Evolutionary conservation across 768 basidiomycete genomes (phyloP), one percentile per base, ranked within the genome.

Genomic region (Trametes elegans): DNA sequence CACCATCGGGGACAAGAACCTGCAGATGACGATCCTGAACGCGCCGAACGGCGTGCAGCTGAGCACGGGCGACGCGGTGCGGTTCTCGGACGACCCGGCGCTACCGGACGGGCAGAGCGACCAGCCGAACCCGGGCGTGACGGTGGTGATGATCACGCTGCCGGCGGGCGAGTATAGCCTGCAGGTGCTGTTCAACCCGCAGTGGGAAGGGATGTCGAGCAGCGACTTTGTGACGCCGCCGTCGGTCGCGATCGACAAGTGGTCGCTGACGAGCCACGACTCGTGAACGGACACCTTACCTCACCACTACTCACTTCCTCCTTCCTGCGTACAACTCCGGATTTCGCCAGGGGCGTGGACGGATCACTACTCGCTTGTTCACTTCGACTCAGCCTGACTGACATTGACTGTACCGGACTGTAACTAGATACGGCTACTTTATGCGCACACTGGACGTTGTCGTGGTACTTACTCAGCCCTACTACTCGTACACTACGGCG

Each of bases 121-220:
- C 71, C 90, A 90, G 67, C 66, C 71, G 9, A 97, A 98, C 72
- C 76, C 80, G 0, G 84, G 82, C 26, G 90, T 93, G 51, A 85
- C 80, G 13, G 93, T 98, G n/a, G 74, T 99, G 45, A 77, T 77
- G 51, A 85, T 99, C 68, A 77, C 72, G 58, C 62, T 79, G 10
- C 71, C 80, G 19, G 82, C 85, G 14, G 93, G 92, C 14, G 72
- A 73, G 43, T 85, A 90, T 70, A 87, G 74, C 16, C 71, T 96
- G 36, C 82, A 95, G 71, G 86, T 98, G 44, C 70, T 98, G 66
- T 88, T 98, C 74, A 93, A 83, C 70, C 97, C 96, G n/a, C 89
- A 95, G 64, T 98, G 94, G 93, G 69, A 75, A 35, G 84, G 81
- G 23, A 79, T 87, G 75, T 73, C 80, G 24, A 64, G 82, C 36